These are phyloP conservation scores for Stylosanthes scabra DNA, from an alignment of 331 rosid genomes.

Conservation along the genomic window DNA sequence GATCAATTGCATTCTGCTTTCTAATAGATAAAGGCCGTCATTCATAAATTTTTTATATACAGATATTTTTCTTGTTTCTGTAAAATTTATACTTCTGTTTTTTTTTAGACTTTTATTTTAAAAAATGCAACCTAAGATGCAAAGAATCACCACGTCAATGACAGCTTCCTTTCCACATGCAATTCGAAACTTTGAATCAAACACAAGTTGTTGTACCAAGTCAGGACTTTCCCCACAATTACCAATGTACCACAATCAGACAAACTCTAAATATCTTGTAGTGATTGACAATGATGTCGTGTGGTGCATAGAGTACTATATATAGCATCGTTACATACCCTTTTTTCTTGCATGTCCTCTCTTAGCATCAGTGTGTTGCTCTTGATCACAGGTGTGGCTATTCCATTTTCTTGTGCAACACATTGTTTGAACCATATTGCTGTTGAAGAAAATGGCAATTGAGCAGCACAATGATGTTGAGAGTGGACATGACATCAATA, in stretches of 20 bases:
- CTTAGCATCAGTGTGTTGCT: background rate
- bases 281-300: background rate
- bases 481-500: conserved; percentile 37
- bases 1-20: background rate
- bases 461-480: conserved; percentile 56
- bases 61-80: no score
- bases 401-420: conserved; percentile 25
- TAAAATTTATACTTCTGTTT: no score
- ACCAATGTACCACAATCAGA: no score
- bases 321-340: conserved; percentile 10
- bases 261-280: conserved; percentile 37
- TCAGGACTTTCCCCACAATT: no score
- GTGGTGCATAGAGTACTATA: conserved; percentile 18
- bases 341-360: conserved; percentile 30
- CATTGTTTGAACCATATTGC: conserved; percentile 21
- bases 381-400: conserved; percentile 7
- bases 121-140: no score
- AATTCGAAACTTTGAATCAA: background rate
- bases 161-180: conserved; percentile 70
- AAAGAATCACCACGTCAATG: conserved; percentile 44
- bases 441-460: conserved; percentile 54
- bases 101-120: no score
- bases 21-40: background rate
- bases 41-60: no score
- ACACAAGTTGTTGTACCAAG: no score